These are phyloP conservation scores for Begonia masoniana DNA, from an alignment of 306 rosid genomes.

Conservation along the genomic window DNA sequence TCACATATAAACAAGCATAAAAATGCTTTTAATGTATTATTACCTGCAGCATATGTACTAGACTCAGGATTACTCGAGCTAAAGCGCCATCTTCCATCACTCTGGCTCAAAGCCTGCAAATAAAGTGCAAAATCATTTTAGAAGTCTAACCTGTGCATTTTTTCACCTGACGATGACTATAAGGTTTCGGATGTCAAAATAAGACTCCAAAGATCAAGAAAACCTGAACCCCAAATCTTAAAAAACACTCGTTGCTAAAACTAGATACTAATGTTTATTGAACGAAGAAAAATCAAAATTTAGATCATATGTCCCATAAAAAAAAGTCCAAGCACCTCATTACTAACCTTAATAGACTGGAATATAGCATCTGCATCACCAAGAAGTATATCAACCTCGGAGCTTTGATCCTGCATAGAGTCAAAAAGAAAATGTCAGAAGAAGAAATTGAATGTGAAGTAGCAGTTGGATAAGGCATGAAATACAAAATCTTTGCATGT, in stretches of 20 bases:
- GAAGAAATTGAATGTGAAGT: no score
- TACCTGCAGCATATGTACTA: constrained; percentile 97
- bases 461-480: no score
- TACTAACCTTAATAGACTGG: constrained; percentile 69
- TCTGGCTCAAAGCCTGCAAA: constrained; percentile 93
- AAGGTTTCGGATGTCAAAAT: neutral
- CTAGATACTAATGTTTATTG: neutral
- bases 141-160: no score
- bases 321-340: constrained; percentile 9
- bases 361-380: constrained; percentile 63
- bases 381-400: constrained; percentile 54
- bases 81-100: constrained; percentile 99
- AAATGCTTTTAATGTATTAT: constrained; percentile 13
- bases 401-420: constrained; percentile 46
- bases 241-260: neutral
- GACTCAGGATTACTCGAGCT: constrained; percentile 84
- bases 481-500: no score
- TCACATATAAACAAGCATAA: neutral
- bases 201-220: neutral
- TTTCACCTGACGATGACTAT: no score
- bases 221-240: neutral
- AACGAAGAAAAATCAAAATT: constrained; percentile 9
- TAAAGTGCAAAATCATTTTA: neutral
- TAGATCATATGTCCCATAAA: constrained; percentile 5
- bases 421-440: neutral